A percentile compares a stretch with the other conserved stretches of the same genome.
Conservation (phyloP, 331 rosid species). For the Quercus lobata region DNA sequence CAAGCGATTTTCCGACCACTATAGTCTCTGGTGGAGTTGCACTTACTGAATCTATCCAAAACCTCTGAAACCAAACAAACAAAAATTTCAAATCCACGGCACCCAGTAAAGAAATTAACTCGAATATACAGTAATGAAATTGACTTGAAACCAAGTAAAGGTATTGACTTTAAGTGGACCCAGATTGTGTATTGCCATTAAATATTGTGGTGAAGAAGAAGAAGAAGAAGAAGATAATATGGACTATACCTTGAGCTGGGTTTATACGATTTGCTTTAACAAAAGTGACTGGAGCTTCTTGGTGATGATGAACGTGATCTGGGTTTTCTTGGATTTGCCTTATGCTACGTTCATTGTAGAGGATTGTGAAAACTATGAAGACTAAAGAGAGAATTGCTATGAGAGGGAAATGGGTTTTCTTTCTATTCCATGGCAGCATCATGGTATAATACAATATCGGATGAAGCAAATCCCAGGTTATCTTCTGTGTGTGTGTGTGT, state of each 20-base stretch:
- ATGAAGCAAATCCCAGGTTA: not conserved
- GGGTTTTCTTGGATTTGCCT: constrained; percentile 57
- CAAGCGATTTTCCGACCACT: constrained; percentile 71
- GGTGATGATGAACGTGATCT: constrained; percentile 46
- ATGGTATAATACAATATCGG: not conserved
- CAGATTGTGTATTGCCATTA: not conserved
- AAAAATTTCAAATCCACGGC: constrained; percentile 19
- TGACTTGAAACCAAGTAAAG: not conserved
- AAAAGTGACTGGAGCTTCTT: constrained; percentile 36
- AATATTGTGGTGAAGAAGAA: too few relatives aligned
- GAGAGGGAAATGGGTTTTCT: constrained; percentile 61
- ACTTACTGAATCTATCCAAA: constrained; percentile 85
- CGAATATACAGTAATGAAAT: not conserved
- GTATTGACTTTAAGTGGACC: not conserved
- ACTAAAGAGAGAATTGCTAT: constrained; percentile 47
- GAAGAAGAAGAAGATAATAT: not conserved
- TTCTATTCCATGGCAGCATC: constrained; percentile 72
- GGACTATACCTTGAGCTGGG: constrained; percentile 39
- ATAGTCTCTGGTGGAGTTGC: constrained; percentile 69
- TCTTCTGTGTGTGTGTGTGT: not conserved
- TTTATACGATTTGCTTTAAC: constrained; percentile 74
- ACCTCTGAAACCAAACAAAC: constrained; percentile 40
- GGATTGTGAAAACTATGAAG: constrained; percentile 55
- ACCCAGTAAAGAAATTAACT: not conserved
- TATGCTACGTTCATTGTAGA: constrained; percentile 61